phyloP scores from a whole-genome alignment of 768 basidiomycete species.

The Boletus reticuloceps region DNA sequence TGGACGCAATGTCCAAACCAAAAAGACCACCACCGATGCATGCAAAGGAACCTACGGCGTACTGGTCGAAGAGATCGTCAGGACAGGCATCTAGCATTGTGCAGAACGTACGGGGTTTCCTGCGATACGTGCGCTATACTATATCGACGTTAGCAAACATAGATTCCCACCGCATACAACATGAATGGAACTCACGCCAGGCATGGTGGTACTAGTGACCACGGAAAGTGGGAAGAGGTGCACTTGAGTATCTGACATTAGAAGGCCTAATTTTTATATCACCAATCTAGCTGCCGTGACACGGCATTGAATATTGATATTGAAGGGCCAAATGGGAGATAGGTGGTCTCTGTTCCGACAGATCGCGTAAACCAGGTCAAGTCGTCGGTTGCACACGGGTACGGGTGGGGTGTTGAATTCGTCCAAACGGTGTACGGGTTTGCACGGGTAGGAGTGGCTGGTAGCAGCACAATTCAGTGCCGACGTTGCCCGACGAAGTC shows the following conservation, averaged over 20 bases:
- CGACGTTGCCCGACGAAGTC: too few relatives aligned
- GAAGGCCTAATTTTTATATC: slow-evolving; percentile 12
- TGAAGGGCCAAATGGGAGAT: slow-evolving; percentile 5
- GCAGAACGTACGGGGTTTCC: slow-evolving; percentile 48
- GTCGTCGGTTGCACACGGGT: neutral
- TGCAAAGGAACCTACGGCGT: slow-evolving; percentile 76
- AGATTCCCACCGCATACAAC: neutral
- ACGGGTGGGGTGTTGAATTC: neutral
- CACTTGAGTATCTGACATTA: neutral
- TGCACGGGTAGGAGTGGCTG: too few relatives aligned
- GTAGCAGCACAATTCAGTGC: too few relatives aligned
- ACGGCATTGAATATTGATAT: neutral
- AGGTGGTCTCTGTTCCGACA: neutral
- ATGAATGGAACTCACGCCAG: slow-evolving; percentile 16
- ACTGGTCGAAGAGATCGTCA: slow-evolving; percentile 42
- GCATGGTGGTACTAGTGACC: slow-evolving; percentile 16
- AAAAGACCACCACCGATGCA: slow-evolving; percentile 80
- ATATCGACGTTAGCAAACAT: slow-evolving; percentile 2
- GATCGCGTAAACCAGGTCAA: neutral
- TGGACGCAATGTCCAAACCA: slow-evolving; percentile 80
- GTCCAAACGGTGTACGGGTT: too few relatives aligned
- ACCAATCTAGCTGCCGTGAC: neutral
- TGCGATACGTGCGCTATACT: slow-evolving; percentile 58
- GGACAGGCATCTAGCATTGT: neutral
- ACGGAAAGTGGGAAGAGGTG: neutral